A percentile compares a stretch with the other conserved stretches of the same genome.
These are phyloP conservation scores for Phytophthora cactorum DNA, from an alignment of 352 stramenopile species.

Conservation along the genomic window DNA sequence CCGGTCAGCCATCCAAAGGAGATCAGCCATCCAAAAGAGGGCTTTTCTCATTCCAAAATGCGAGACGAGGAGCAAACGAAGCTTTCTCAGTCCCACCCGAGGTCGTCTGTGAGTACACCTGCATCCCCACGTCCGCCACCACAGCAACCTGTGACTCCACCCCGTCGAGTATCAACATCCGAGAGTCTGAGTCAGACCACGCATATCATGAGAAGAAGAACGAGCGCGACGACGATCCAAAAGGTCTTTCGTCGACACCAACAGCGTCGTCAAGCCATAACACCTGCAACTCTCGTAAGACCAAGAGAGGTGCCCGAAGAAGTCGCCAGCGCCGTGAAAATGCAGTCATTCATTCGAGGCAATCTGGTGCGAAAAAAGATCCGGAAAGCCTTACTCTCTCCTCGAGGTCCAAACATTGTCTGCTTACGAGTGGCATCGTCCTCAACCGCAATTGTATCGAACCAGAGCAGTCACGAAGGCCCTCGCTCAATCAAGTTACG, in stretches of 20 bases:
- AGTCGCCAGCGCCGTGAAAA: constrained; percentile 45
- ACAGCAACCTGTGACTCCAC: constrained; percentile 1
- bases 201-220: constrained; percentile 12
- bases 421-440: constrained; percentile 37
- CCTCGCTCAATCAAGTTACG: not conserved
- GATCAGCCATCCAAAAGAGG: not conserved
- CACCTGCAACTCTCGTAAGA: constrained; percentile 8
- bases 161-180: not conserved
- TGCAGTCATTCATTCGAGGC: constrained; percentile 62
- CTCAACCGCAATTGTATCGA: constrained; percentile 7
- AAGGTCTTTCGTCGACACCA: constrained; percentile 46
- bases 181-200: not conserved
- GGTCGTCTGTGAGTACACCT: not conserved
- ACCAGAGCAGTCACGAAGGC: constrained; percentile 23
- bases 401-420: constrained; percentile 28
- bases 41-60: constrained; percentile 7
- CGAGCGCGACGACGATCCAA: constrained; percentile 50
- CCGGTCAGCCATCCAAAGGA: not conserved
- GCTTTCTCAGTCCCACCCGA: constrained; percentile 1
- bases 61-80: constrained; percentile 15
- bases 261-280: constrained; percentile 17
- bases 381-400: constrained; percentile 25
- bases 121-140: not conserved
- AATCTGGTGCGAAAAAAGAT: constrained; percentile 44
- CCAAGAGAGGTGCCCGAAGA: constrained; percentile 24